A percentile compares a stretch with the other conserved stretches of the same genome.
Evolutionary conservation across 164 flowering plant species (phyloP).

Genomic region (Taxillus chinensis): DNA sequence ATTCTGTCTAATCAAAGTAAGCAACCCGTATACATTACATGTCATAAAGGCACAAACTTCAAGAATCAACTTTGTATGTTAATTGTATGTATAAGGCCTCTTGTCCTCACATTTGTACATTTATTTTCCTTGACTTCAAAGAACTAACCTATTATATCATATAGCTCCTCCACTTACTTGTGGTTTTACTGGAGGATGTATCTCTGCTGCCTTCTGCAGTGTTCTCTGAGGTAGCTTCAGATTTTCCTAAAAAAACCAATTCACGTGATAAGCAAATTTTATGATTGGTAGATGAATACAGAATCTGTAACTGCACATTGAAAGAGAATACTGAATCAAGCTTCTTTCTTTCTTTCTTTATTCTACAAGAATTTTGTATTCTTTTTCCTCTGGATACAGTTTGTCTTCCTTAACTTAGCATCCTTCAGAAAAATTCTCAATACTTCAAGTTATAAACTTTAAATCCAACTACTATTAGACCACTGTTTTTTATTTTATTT

Average conservation of each 20-base stretch:
- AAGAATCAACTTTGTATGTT: neutral
- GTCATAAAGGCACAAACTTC: neutral
- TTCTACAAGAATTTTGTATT: too few species aligned
- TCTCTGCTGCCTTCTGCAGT: slow-evolving; percentile 8
- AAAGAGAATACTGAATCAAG: too few species aligned
- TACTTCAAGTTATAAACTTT: too few species aligned
- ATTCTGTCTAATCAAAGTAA: too few species aligned
- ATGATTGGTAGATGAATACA: neutral
- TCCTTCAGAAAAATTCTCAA: too few species aligned
- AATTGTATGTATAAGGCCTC: neutral
- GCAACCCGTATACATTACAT: neutral
- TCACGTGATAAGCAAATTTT: neutral
- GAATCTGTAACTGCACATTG: too few species aligned
- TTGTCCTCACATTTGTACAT: neutral
- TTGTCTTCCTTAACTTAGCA: too few species aligned
- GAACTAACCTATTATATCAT: neutral
- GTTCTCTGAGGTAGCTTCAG: slow-evolving; percentile 11
- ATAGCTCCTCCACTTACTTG: slow-evolving; percentile 19
- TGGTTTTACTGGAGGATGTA: slow-evolving; percentile 10
- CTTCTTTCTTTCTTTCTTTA: too few species aligned
- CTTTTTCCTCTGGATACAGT: too few species aligned
- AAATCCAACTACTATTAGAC: too few species aligned
- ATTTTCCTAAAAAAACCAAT: slow-evolving; percentile 27
- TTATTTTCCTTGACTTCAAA: neutral
- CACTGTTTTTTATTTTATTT: too few species aligned